phyloP scores from a whole-genome alignment of 306 rosid species.

The Castanospermum australe region DNA sequence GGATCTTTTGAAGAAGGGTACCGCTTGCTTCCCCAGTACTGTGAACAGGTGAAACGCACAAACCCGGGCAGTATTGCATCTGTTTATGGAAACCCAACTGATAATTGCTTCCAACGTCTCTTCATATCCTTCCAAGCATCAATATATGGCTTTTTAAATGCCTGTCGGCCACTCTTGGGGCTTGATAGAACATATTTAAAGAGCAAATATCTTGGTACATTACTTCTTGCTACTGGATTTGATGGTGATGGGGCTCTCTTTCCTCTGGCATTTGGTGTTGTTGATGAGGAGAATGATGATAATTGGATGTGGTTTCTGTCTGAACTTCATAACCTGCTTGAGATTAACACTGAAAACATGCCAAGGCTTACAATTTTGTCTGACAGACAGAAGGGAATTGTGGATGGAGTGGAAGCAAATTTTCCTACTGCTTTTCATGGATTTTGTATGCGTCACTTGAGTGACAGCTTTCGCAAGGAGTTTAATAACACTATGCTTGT shows the following conservation, averaged over 20 bases:
- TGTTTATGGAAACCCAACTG: slow-evolving; percentile 62
- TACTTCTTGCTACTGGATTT: slow-evolving; percentile 77
- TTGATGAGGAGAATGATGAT: slow-evolving; percentile 82
- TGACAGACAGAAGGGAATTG: slow-evolving; percentile 73
- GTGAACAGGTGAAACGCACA: slow-evolving; percentile 78
- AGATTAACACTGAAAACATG: slow-evolving; percentile 80
- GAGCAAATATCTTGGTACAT: slow-evolving; percentile 76
- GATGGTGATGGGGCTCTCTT: slow-evolving; percentile 81
- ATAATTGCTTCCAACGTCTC: slow-evolving; percentile 74
- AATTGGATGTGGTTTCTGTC: slow-evolving; percentile 89
- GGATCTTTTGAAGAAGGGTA: slow-evolving; percentile 89
- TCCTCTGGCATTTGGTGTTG: slow-evolving; percentile 83
- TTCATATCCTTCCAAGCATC: slow-evolving; percentile 83
- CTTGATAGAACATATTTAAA: slow-evolving; percentile 74
- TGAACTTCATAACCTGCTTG: slow-evolving; percentile 76
- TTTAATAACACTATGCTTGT: slow-evolving; percentile 72
- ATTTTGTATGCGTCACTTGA: slow-evolving; percentile 83
- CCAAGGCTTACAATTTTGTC: slow-evolving; percentile 83
- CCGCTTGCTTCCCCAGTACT: slow-evolving; percentile 78
- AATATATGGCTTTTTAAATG: slow-evolving; percentile 76
- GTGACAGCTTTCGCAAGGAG: slow-evolving; percentile 82
- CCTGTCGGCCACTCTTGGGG: slow-evolving; percentile 80
- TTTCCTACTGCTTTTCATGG: slow-evolving; percentile 89
- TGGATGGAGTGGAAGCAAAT: slow-evolving; percentile 75
- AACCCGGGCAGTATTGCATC: slow-evolving; percentile 78